These are phyloP conservation scores for Spinacia oleracea DNA, from an alignment of 179 eudicot genomes.

Conservation along the genomic window DNA sequence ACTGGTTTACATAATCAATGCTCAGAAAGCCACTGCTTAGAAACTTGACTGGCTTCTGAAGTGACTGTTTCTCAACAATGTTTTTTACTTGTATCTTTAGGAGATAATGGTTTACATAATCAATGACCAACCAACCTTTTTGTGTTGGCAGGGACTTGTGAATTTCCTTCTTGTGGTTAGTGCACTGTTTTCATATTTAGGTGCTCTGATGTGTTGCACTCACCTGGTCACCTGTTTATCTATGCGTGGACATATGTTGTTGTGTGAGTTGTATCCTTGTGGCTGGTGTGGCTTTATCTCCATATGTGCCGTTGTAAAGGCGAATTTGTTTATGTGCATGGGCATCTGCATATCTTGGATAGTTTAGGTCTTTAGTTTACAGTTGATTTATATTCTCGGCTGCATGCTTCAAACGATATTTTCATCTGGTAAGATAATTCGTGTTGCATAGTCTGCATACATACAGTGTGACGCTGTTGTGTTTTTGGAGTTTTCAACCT, in stretches of 20 bases:
- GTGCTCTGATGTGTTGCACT: too few species aligned
- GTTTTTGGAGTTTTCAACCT: too few species aligned
- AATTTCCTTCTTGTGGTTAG: too few species aligned
- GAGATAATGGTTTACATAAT: background rate
- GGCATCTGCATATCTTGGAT: background rate
- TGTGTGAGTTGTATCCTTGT: too few species aligned
- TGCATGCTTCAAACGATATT: background rate
- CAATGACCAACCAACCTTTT: background rate
- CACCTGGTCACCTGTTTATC: too few species aligned
- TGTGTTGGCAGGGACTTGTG: too few species aligned
- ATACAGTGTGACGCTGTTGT: background rate
- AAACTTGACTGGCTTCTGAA: too few species aligned
- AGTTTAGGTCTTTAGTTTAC: background rate
- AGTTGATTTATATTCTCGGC: background rate
- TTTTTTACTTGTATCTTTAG: background rate
- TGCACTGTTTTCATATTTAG: too few species aligned
- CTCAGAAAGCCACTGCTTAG: background rate
- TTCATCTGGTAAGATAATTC: background rate
- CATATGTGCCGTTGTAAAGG: background rate
- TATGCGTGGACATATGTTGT: too few species aligned
- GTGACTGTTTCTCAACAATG: too few species aligned
- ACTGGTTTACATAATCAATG: background rate
- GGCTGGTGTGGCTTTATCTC: background rate
- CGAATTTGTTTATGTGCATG: background rate
- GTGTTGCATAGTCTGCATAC: too few species aligned